Percentiles rank a stretch among this genome's conserved stretches.
Evolutionary conservation across 306 rosid species (phyloP).

Genomic region (Trifolium dubium): DNA sequence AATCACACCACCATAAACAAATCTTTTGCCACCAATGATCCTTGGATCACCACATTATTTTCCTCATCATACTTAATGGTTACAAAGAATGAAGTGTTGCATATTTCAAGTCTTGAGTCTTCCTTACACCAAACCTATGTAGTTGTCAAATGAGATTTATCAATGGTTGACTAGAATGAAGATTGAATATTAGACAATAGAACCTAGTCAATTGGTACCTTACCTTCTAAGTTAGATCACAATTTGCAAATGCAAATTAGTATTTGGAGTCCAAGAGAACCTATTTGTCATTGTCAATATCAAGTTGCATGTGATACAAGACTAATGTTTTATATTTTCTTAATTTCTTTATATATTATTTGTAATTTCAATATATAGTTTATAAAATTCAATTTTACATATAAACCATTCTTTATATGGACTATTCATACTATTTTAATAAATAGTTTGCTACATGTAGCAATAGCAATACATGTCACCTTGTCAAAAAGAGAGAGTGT

Average conservation of each 20-base stretch:
- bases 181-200: not conserved
- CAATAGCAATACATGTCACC: not conserved
- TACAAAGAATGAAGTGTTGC: not conserved
- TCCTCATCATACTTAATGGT: no score
- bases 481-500: not conserved
- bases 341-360: not conserved
- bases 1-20: no score
- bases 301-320: not conserved
- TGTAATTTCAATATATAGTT: not conserved
- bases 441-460: not conserved
- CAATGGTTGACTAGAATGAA: not conserved
- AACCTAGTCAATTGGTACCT: not conserved
- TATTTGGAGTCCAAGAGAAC: not conserved
- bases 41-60: no score
- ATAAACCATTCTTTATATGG: not conserved
- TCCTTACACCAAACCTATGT: not conserved
- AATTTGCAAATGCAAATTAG: not conserved
- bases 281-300: not conserved
- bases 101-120: not conserved
- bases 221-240: not conserved
- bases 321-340: not conserved
- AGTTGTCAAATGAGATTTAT: not conserved
- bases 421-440: not conserved
- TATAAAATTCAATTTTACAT: not conserved
- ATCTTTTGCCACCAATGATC: no score